phyloP scores from a whole-genome alignment of 1,139 yeast species.

The Yamadazyma taylorii region DNA sequence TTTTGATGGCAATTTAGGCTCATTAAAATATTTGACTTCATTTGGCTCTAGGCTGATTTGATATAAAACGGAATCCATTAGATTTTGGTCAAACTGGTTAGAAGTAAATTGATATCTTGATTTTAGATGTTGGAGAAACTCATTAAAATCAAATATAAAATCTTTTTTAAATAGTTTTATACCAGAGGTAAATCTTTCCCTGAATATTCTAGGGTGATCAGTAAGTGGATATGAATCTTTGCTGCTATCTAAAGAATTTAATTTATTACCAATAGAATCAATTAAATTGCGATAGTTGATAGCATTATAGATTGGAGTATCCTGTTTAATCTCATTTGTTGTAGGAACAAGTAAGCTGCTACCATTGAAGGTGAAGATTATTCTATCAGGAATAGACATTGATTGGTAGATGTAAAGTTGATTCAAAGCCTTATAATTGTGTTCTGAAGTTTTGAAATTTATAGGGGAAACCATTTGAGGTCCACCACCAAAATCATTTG shows the following conservation, averaged over 20 bases:
- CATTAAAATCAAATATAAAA: constrained; percentile 2
- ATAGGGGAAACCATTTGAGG: not conserved
- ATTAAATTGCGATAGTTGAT: not conserved
- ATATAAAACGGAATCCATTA: not conserved
- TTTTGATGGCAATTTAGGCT: constrained; percentile 13
- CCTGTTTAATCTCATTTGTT: not conserved
- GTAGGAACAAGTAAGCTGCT: constrained; percentile 5
- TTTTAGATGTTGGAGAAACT: not conserved
- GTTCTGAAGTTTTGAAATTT: constrained; percentile 5
- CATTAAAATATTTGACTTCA: constrained; percentile 19
- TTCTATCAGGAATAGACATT: constrained; percentile 4
- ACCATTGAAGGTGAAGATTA: constrained; percentile 3
- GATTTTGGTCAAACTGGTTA: not conserved
- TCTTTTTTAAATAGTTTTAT: not conserved
- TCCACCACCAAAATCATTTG: not conserved
- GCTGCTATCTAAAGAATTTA: not conserved
- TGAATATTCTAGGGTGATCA: not conserved
- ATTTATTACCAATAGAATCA: not conserved
- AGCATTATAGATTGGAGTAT: not conserved
- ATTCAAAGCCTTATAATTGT: not conserved
- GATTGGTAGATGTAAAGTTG: constrained; percentile 2
- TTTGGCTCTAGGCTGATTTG: not conserved
- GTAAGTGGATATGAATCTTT: not conserved
- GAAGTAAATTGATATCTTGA: not conserved
- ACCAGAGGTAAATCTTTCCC: not conserved